phyloP scores from a whole-genome alignment of 1,284 basidiomycete genomes.

The Sanghuangporus weigelae region DNA sequence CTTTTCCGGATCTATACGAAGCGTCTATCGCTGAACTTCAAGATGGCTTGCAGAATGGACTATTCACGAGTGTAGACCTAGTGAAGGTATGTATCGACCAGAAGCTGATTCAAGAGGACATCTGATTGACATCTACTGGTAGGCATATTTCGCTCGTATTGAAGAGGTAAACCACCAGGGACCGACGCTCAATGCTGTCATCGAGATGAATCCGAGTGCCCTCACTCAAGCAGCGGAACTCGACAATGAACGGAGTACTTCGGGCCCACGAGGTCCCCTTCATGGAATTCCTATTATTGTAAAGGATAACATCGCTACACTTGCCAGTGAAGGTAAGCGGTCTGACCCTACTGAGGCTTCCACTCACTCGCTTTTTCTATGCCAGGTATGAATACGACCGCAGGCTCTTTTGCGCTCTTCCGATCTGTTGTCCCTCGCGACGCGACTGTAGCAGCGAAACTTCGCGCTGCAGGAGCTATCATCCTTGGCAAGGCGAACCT shows the following conservation, averaged over 20 bases:
- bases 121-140: not conserved
- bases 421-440: conserved; percentile 57
- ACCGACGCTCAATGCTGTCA: conserved; percentile 26
- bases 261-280: conserved; percentile 23
- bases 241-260: conserved; percentile 24
- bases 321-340: conserved; percentile 15
- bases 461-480: conserved; percentile 63
- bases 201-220: conserved; percentile 27
- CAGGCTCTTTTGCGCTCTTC: conserved; percentile 54
- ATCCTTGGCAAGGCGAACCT: conserved; percentile 37
- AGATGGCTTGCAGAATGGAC: conserved; percentile 29
- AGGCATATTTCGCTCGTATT: conserved; percentile 31
- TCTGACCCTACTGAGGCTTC: no score
- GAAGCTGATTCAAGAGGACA: not conserved
- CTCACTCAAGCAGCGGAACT: conserved; percentile 22
- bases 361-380: not conserved
- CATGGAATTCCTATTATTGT: conserved; percentile 33
- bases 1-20: conserved; percentile 36
- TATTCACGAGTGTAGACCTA: conserved; percentile 39
- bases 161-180: conserved; percentile 29
- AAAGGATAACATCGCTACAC: conserved; percentile 32
- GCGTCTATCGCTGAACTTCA: conserved; percentile 37
- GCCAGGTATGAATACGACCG: conserved; percentile 15
- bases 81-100: conserved; percentile 29
- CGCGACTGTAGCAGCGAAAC: conserved; percentile 52